Conservation (phyloP, 2,329 filamentous ascomycete genomes). For the Colletotrichum eleusines region DNA sequence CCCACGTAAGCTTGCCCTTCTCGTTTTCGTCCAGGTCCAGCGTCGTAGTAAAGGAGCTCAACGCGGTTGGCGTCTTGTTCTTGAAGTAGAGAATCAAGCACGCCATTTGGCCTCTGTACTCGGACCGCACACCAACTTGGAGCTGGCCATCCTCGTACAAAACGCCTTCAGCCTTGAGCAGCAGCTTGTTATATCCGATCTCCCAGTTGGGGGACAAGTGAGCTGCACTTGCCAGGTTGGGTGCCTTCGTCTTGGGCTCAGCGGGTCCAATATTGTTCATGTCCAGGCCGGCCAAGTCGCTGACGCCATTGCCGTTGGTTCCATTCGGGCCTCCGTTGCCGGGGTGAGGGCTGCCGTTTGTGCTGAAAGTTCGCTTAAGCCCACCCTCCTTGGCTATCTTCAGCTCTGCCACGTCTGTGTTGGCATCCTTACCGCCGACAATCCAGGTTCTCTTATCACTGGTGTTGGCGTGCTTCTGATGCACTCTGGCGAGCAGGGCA, state of each 20-base stretch:
- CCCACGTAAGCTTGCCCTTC: constrained; percentile 79
- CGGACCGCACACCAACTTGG: constrained; percentile 90
- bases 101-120: constrained; percentile 95
- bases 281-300: constrained; percentile 86
- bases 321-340: constrained; percentile 61
- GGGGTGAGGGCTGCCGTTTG: constrained; percentile 58
- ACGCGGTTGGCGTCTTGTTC: constrained; percentile 88
- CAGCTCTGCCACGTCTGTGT: constrained; percentile 83
- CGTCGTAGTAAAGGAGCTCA: constrained; percentile 94
- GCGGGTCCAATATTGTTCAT: constrained; percentile 72
- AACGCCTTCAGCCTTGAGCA: constrained; percentile 85
- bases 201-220: constrained; percentile 97
- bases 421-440: constrained; percentile 96
- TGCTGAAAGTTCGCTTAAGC: constrained; percentile 87
- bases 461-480: constrained; percentile 93
- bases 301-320: constrained; percentile 62
- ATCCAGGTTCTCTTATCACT: constrained; percentile 98
- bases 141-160: constrained; percentile 96
- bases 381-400: constrained; percentile 83
- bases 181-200: constrained; percentile 84
- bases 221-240: constrained; percentile 91
- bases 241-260: constrained; percentile 72
- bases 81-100: constrained; percentile 96
- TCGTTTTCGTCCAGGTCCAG: constrained; percentile 81
- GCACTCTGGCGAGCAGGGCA: constrained; percentile 88